phyloP scores from a whole-genome alignment of 441 rosid genomes.

The Monsonia emarginata region DNA sequence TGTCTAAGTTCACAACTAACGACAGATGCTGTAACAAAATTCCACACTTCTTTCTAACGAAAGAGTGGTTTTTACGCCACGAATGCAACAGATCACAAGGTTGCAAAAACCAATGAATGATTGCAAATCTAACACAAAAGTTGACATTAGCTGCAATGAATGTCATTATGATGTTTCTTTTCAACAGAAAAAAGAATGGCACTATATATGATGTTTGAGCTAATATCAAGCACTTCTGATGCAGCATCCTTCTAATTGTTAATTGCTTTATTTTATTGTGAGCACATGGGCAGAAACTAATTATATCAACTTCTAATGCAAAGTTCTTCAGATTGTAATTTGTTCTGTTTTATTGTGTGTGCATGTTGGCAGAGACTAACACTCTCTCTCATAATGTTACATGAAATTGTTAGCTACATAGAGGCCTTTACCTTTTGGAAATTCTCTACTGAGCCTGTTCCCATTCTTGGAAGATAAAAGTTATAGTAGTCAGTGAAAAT shows the following conservation, averaged over 20 bases:
- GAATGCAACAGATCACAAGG: not conserved
- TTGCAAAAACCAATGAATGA: not conserved
- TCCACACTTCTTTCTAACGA: not conserved
- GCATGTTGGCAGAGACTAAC: not conserved
- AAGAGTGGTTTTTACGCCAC: not conserved
- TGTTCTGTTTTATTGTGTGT: not conserved
- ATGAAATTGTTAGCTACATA: not conserved
- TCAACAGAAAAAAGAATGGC: too few species aligned
- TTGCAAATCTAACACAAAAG: not conserved
- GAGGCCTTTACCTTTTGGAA: constrained; percentile 37
- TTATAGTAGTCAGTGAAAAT: constrained; percentile 61
- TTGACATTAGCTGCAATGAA: not conserved
- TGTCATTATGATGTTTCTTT: not conserved
- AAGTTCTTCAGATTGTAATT: too few species aligned
- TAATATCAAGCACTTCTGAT: not conserved
- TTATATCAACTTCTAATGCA: too few species aligned
- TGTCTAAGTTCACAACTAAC: not conserved
- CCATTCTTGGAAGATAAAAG: constrained; percentile 57
- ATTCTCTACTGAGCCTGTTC: constrained; percentile 28
- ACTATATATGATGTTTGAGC: too few species aligned
- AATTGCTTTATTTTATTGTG: too few species aligned
- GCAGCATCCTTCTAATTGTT: not conserved
- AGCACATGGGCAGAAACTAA: too few species aligned
- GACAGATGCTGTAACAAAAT: not conserved
- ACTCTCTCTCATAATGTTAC: not conserved